Evolutionary conservation across 331 rosid species (phyloP).

Genomic region (Saraca asoca): DNA sequence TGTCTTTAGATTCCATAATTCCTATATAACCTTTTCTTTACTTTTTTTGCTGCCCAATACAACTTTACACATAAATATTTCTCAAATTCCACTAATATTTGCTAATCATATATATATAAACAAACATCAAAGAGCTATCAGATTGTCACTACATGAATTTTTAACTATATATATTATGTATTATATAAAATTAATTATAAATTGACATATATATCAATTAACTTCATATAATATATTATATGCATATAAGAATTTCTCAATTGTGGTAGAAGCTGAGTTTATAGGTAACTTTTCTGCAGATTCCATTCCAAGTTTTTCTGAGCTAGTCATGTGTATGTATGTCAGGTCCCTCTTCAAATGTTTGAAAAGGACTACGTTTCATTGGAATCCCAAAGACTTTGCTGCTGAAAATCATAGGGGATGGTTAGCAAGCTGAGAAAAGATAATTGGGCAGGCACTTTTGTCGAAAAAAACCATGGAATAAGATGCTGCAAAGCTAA

Average conservation of each 20-base stretch:
- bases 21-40: constrained; percentile 6
- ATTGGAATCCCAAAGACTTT: constrained; percentile 33
- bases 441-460: constrained; percentile 28
- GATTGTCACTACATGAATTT: neutral
- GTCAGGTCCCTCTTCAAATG: constrained; percentile 39
- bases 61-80: constrained; percentile 23
- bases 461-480: constrained; percentile 40
- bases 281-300: constrained; percentile 30
- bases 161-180: too few species aligned
- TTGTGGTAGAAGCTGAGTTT: constrained; percentile 6
- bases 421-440: constrained; percentile 37
- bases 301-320: constrained; percentile 40
- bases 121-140: constrained; percentile 1
- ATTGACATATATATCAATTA: too few species aligned
- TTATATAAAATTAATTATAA: too few species aligned
- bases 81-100: constrained; percentile 33
- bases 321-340: constrained; percentile 34
- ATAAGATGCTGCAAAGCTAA: constrained; percentile 45
- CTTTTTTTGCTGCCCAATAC: constrained; percentile 21
- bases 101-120: too few species aligned
- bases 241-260: too few species aligned
- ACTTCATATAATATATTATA: too few species aligned
- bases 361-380: constrained; percentile 40
- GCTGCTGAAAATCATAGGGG: constrained; percentile 47
- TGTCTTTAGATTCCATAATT: constrained; percentile 30